These are phyloP conservation scores for Warburgia ugandensis DNA, from an alignment of 164 flowering plant genomes.

Conservation along the genomic window DNA sequence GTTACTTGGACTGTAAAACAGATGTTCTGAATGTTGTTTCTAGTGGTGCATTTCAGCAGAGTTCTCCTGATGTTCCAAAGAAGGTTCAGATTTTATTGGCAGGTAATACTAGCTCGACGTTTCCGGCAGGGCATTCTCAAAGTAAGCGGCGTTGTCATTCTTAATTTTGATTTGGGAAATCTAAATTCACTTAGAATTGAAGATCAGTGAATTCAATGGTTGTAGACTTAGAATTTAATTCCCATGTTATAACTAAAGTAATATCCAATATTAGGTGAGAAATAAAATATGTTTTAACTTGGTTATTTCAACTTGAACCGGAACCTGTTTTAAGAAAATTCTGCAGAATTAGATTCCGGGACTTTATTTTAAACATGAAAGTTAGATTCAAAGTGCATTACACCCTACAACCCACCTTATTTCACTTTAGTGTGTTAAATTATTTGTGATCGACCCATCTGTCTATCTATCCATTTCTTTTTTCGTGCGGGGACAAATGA, in stretches of 20 bases:
- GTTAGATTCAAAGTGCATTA: too few relatives aligned
- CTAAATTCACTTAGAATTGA: background rate
- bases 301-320: too few relatives aligned
- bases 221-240: too few relatives aligned
- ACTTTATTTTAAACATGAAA: too few relatives aligned
- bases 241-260: too few relatives aligned
- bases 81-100: conserved; percentile 39
- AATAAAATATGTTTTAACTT: too few relatives aligned
- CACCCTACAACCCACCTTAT: too few relatives aligned
- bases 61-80: conserved; percentile 27
- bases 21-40: background rate
- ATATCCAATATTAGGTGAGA: too few relatives aligned
- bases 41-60: background rate
- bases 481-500: conserved; percentile 64
- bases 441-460: conserved; percentile 5
- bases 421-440: background rate
- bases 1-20: background rate
- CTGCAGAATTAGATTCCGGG: too few relatives aligned
- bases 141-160: conserved; percentile 31
- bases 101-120: background rate
- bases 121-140: conserved; percentile 18
- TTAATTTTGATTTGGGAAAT: background rate
- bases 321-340: too few relatives aligned
- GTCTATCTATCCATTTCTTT: conserved; percentile 17
- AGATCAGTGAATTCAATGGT: background rate